These are phyloP conservation scores for Pichia norvegensis DNA, from an alignment of 1,139 yeast species.

Conservation along the genomic window DNA sequence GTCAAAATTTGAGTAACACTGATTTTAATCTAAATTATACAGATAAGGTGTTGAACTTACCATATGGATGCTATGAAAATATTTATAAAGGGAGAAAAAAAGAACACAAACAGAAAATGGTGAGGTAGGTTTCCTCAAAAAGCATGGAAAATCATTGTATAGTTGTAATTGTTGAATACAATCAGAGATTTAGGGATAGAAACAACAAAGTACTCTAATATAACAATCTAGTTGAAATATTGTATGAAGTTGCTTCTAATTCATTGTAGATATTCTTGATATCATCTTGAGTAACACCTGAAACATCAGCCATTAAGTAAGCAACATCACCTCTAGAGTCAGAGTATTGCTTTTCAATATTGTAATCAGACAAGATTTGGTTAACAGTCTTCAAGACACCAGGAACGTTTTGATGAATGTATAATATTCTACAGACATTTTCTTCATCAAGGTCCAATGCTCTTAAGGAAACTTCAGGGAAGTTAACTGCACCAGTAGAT, in stretches of 20 bases:
- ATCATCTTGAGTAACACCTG: constrained; percentile 74
- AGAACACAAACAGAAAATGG: not conserved
- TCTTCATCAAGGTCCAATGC: constrained; percentile 84
- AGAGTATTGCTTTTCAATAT: constrained; percentile 94
- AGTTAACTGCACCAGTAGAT: constrained; percentile 94
- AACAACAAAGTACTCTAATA: constrained; percentile 40
- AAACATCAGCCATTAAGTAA: constrained; percentile 94
- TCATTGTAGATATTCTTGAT: constrained; percentile 80
- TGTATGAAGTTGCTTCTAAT: constrained; percentile 84
- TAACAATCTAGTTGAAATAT: constrained; percentile 82
- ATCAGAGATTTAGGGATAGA: not conserved
- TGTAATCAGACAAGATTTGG: constrained; percentile 89
- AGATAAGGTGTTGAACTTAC: constrained; percentile 11
- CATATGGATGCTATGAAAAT: constrained; percentile 1
- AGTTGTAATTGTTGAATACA: constrained; percentile 6
- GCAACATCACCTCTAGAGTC: constrained; percentile 96
- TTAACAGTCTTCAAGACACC: constrained; percentile 98
- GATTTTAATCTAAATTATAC: no score
- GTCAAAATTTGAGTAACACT: no score
- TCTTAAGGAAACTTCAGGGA: constrained; percentile 96
- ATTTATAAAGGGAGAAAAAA: not conserved
- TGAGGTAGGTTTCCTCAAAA: not conserved
- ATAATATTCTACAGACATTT: constrained; percentile 84
- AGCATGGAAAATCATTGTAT: constrained; percentile 4
- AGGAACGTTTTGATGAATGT: constrained; percentile 96